Base-by-base conservation (phyloP, 108 stramenopile genomes). In the Cyclotella atomus region DNA sequence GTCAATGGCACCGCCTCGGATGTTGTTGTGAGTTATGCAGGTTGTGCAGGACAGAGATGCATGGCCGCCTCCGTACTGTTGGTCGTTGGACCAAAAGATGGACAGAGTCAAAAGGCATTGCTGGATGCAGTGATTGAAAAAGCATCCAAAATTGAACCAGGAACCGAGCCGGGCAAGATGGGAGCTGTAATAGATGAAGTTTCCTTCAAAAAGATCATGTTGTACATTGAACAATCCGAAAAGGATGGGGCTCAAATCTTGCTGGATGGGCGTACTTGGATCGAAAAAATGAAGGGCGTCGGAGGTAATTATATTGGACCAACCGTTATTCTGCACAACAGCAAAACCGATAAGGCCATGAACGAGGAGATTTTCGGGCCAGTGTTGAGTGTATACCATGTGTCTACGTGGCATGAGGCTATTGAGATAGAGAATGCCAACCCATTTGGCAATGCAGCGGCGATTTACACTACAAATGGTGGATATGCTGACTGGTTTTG, bases 371-470 rank as follows among this genome's bases (percentile, higher is more conserved):
- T 98, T 2, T 98, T 98, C 81, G 98, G 98, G 6, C 98, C 98
- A 3, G 96, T 80, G 9, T 77, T 98, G 44, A 89, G 87, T 49
- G 89, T 98, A 8, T 89, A 89, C 61, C 57, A 72, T 21, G 91
- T 90, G 5, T 28, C 55, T 1, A 82, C 88, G n/a, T 95, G 97
- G 92, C 90, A 95, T 55, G 90, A 95, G 67, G 98, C 98, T 9
- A 85, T 98, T 49, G 95, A 71, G 25, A 96, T 97, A 68, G 98
- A 98, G 71, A 97, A 97, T 85, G 70, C 83, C 21, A 96, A 94
- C 79, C 96, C 95, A 5, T 97, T 92, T 82, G 97, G 98, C 10
- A 99, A 99, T 81, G 98, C 97, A 15, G 97, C 96, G 8, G 95
- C 89, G 28, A 81, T 99, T 57, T 99, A 97, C 70, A 98, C 98